These are phyloP conservation scores for Elsinoe arachidis DNA, from an alignment of 2,329 filamentous ascomycete species.

Conservation along the genomic window DNA sequence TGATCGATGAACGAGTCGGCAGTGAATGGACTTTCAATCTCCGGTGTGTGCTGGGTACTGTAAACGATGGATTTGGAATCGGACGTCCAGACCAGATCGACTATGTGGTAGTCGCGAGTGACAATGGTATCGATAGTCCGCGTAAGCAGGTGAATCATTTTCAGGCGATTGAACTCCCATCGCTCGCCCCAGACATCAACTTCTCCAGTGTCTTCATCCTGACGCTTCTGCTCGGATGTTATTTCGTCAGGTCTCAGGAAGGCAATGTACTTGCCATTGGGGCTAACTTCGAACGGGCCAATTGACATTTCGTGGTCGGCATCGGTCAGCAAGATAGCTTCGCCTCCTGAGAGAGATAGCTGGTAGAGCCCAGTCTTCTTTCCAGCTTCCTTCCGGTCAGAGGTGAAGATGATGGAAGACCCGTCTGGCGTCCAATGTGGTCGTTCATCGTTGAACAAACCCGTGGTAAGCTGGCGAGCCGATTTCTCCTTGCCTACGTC, in stretches of 20 bases:
- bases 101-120: slow-evolving; percentile 21
- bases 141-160: slow-evolving; percentile 26
- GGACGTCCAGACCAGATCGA: slow-evolving; percentile 24
- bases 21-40: slow-evolving; percentile 21
- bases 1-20: slow-evolving; percentile 20
- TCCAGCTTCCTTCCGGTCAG: slow-evolving; percentile 26
- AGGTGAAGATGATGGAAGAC: slow-evolving; percentile 27
- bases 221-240: slow-evolving; percentile 24
- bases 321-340: slow-evolving; percentile 24
- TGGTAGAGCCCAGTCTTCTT: slow-evolving; percentile 27
- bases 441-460: slow-evolving; percentile 21
- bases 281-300: slow-evolving; percentile 23
- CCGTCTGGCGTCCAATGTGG: slow-evolving; percentile 25
- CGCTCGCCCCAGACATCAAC: slow-evolving; percentile 30
- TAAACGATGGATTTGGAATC: slow-evolving; percentile 23
- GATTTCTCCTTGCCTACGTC: slow-evolving; percentile 21
- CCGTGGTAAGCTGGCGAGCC: slow-evolving; percentile 22
- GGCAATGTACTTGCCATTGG: slow-evolving; percentile 29
- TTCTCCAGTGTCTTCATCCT: slow-evolving; percentile 28
- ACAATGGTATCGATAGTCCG: slow-evolving; percentile 20
- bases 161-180: slow-evolving; percentile 28
- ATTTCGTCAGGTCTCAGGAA: slow-evolving; percentile 29
- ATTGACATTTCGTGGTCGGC: slow-evolving; percentile 23
- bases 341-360: slow-evolving; percentile 19
- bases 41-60: slow-evolving; percentile 19